Percentiles rank a stretch among this genome's conserved stretches.
Evolutionary conservation across 441 rosid species (phyloP).

Genomic region (Lepidium campestre): DNA sequence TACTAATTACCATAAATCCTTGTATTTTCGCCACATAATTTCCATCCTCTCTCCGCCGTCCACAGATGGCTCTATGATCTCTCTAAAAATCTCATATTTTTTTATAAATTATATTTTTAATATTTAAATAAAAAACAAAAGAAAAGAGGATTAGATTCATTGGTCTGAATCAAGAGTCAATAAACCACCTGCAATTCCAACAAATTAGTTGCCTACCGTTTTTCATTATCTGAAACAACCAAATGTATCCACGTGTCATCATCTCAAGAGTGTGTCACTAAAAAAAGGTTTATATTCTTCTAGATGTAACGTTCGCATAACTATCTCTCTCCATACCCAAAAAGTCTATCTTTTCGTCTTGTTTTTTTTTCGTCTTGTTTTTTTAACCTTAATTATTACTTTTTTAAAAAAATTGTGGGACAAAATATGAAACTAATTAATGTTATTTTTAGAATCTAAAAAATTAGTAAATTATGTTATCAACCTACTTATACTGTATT

Average conservation of each 20-base stretch:
- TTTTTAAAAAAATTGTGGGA: no score
- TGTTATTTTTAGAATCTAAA: no score
- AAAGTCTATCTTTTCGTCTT: slow-evolving; percentile 20
- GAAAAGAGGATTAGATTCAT: slow-evolving; percentile 6
- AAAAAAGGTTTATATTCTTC: slow-evolving; percentile 22
- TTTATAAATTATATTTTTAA: background rate
- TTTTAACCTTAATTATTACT: no score
- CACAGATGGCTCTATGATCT: slow-evolving; percentile 15
- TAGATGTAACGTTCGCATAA: slow-evolving; percentile 24
- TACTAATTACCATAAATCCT: background rate
- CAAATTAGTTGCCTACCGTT: slow-evolving; percentile 23
- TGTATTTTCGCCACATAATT: slow-evolving; percentile 15
- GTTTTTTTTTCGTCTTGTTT: no score
- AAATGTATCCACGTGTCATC: slow-evolving; percentile 7
- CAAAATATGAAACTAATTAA: no score
- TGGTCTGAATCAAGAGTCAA: slow-evolving; percentile 18
- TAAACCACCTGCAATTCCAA: slow-evolving; percentile 18
- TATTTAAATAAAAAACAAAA: background rate
- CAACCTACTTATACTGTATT: no score
- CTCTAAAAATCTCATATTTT: background rate
- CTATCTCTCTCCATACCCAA: background rate
- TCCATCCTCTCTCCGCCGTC: slow-evolving; percentile 5
- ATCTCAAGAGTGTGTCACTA: background rate
- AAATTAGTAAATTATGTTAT: no score
- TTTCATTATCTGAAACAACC: slow-evolving; percentile 3